Conservation (phyloP, 2,329 filamentous ascomycete genomes). For the Trichoderma citrinoviride region DNA sequence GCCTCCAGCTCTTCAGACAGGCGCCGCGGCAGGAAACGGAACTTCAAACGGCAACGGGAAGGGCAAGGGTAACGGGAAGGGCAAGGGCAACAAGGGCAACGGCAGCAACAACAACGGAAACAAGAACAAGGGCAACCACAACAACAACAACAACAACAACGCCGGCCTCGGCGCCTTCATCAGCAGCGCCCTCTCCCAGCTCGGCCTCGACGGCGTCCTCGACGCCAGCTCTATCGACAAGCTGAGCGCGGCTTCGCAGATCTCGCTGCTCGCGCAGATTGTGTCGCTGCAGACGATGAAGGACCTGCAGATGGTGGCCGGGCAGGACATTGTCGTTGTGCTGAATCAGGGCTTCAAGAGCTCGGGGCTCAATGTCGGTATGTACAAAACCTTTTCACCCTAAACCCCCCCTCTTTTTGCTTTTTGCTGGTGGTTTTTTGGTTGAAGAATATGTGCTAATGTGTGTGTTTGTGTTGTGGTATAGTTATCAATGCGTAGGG, state of each 20-base stretch:
- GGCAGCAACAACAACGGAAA: constrained; percentile 1
- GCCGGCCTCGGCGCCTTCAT: constrained; percentile 26
- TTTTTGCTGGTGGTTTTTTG: neutral
- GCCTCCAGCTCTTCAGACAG: neutral
- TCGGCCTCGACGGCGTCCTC: constrained; percentile 31
- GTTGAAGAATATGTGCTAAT: neutral
- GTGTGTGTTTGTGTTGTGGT: neutral
- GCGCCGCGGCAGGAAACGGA: constrained; percentile 3
- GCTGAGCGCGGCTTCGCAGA: constrained; percentile 31
- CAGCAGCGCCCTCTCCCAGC: constrained; percentile 29
- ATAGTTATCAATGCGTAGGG: neutral
- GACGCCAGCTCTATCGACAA: constrained; percentile 29
- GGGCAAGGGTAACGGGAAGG: constrained; percentile 21
- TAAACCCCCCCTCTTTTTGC: neutral
- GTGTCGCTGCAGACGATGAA: constrained; percentile 31
- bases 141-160: constrained; percentile 26
- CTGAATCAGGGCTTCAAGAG: constrained; percentile 28
- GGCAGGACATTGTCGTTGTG: constrained; percentile 27
- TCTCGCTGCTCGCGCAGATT: constrained; percentile 30
- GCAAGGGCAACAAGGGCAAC: constrained; percentile 2
- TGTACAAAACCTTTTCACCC: neutral
- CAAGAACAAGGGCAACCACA: constrained; percentile 13
- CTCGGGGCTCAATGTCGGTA: constrained; percentile 26
- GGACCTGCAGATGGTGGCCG: constrained; percentile 27
- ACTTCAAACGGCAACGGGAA: constrained; percentile 19